These are phyloP conservation scores for Sporothrix mexicana DNA, from an alignment of 2,329 filamentous ascomycete species.

Conservation along the genomic window DNA sequence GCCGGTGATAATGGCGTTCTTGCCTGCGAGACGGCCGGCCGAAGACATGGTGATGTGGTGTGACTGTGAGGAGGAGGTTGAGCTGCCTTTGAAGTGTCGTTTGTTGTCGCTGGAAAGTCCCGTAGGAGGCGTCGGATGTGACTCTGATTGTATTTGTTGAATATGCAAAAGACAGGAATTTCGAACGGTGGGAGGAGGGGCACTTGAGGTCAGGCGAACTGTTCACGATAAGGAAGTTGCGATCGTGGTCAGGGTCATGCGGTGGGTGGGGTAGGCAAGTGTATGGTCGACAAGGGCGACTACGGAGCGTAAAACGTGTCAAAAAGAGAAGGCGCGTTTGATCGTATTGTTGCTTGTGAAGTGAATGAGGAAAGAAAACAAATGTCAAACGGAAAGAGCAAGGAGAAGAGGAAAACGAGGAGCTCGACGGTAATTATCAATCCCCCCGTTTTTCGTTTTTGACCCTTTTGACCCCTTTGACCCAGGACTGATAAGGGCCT, in stretches of 20 bases:
- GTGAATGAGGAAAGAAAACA: neutral
- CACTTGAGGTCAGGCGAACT: neutral
- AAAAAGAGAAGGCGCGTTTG: neutral
- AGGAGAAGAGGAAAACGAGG: neutral
- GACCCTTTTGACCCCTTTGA: no score
- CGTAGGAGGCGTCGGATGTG: neutral
- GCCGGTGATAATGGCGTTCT: conserved; percentile 77
- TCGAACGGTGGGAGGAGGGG: neutral
- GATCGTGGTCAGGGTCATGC: neutral
- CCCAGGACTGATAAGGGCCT: neutral
- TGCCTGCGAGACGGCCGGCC: conserved; percentile 61
- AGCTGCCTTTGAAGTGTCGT: neutral
- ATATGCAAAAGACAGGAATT: neutral
- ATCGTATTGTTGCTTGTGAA: neutral
- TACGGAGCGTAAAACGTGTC: neutral
- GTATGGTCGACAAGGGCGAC: neutral
- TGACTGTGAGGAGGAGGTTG: neutral
- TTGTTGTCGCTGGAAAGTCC: neutral
- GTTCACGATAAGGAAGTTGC: conserved; percentile 20
- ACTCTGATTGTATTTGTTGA: neutral
- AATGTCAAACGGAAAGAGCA: neutral
- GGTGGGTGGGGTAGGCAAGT: neutral
- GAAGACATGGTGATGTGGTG: neutral
- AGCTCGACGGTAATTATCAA: no score
- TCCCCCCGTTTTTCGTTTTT: no score